These are phyloP conservation scores for Ascochyta viciae-villosae DNA, from an alignment of 2,329 filamentous ascomycete genomes.

Conservation along the genomic window DNA sequence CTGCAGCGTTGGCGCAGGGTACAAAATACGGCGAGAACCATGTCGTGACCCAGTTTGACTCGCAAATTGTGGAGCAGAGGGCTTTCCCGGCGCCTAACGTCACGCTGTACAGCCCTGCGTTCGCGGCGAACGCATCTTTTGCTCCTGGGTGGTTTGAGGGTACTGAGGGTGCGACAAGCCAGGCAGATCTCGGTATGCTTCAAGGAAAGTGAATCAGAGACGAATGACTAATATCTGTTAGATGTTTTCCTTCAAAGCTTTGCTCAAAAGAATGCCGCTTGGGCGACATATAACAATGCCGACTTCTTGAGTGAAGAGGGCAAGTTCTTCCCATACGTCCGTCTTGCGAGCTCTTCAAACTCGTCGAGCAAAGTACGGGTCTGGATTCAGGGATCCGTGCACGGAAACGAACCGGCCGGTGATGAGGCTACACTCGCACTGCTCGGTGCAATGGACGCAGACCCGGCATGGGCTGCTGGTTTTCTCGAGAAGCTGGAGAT, in stretches of 20 bases:
- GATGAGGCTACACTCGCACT: slow-evolving; percentile 47
- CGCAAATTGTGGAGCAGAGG: slow-evolving; percentile 41
- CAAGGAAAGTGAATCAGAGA: too few relatives aligned
- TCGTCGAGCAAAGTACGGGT: slow-evolving; percentile 40
- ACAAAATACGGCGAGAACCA: slow-evolving; percentile 45
- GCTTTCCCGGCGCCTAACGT: slow-evolving; percentile 44
- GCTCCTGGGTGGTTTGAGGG: slow-evolving; percentile 38
- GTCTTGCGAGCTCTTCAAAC: slow-evolving; percentile 30
- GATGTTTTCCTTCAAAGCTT: slow-evolving; percentile 37
- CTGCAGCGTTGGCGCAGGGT: slow-evolving; percentile 26
- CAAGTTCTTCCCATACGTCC: slow-evolving; percentile 41
- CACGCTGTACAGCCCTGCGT: slow-evolving; percentile 42
- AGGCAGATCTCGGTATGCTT: slow-evolving; percentile 28
- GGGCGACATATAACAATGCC: slow-evolving; percentile 38
- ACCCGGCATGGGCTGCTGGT: slow-evolving; percentile 39
- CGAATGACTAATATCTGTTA: slow-evolving; percentile 11
- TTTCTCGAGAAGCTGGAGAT: slow-evolving; percentile 46
- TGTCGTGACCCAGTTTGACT: slow-evolving; percentile 34
- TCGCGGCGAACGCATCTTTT: slow-evolving; percentile 36
- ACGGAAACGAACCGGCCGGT: slow-evolving; percentile 50
- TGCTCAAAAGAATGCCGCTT: slow-evolving; percentile 40
- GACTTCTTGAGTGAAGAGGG: slow-evolving; percentile 46
- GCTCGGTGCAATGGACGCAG: slow-evolving; percentile 44
- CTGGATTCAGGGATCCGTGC: slow-evolving; percentile 48
- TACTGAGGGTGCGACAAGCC: slow-evolving; percentile 42